These are phyloP conservation scores for Candida arabinofermentans DNA, from an alignment of 805 yeast genomes.

Conservation along the genomic window DNA sequence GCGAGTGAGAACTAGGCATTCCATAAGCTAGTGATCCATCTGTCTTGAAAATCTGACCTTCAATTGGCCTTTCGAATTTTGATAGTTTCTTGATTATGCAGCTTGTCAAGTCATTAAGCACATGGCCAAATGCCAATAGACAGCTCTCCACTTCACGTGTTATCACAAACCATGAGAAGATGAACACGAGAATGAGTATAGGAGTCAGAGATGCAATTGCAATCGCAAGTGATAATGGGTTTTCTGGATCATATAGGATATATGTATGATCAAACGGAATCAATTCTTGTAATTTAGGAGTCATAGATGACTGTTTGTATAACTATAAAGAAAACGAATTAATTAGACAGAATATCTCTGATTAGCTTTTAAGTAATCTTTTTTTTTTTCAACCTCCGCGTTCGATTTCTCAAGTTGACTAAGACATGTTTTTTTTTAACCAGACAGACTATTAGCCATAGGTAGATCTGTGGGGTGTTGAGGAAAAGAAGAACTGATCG, in stretches of 20 bases:
- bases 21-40: constrained; percentile 57
- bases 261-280: constrained; percentile 83
- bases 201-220: constrained; percentile 82
- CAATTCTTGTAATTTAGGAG: constrained; percentile 3
- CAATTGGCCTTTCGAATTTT: constrained; percentile 68
- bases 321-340: too few species aligned
- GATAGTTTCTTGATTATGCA: constrained; percentile 59
- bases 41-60: constrained; percentile 34
- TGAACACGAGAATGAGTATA: constrained; percentile 69
- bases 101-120: constrained; percentile 70
- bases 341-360: not conserved
- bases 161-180: constrained; percentile 77
- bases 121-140: constrained; percentile 80
- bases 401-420: too few species aligned
- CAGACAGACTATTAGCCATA: too few species aligned
- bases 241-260: constrained; percentile 71
- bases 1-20: constrained; percentile 97
- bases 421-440: too few species aligned
- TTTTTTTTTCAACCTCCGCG: too few species aligned
- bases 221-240: constrained; percentile 50
- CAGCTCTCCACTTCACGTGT: constrained; percentile 86
- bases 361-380: too few species aligned
- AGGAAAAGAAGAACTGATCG: too few species aligned
- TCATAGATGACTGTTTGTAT: not conserved
- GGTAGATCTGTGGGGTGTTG: too few species aligned